phyloP scores from a whole-genome alignment of 768 basidiomycete species.

The Amanita jacksonii region DNA sequence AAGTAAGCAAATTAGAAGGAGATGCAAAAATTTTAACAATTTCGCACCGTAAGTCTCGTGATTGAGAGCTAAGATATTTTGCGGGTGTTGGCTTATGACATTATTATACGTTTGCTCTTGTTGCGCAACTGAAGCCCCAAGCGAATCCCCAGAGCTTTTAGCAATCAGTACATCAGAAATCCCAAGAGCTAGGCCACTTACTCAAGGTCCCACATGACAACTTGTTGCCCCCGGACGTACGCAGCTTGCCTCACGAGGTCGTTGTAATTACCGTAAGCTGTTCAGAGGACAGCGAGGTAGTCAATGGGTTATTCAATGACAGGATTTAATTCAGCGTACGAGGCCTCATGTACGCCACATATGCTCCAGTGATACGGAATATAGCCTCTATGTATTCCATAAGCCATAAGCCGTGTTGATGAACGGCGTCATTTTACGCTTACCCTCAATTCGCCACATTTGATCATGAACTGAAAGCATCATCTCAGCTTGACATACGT shows the following conservation, averaged over 20 bases:
- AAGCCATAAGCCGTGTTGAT: no score
- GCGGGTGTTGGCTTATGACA: no score
- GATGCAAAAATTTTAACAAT: no score
- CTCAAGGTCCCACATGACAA: conserved; percentile 33
- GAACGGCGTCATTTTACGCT: not conserved
- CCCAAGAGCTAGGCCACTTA: conserved; percentile 16
- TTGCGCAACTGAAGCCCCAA: no score
- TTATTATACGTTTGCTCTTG: no score
- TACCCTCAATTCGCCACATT: conserved; percentile 16
- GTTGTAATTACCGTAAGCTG: conserved; percentile 34
- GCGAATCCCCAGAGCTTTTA: no score
- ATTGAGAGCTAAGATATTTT: no score
- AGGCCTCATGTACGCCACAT: conserved; percentile 31
- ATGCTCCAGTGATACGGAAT: conserved; percentile 23
- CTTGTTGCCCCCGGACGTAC: conserved; percentile 19
- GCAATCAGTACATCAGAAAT: no score
- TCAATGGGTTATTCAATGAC: not conserved
- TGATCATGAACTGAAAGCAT: conserved; percentile 16
- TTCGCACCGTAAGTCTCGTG: no score
- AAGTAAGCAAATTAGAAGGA: no score
- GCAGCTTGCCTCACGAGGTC: conserved; percentile 25
- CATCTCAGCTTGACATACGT: no score
- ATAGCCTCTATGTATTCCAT: conserved; percentile 20
- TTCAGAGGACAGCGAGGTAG: not conserved
- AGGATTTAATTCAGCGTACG: conserved; percentile 16